Conservation (phyloP, 805 yeast genomes). For the Zygoascus flipseniorum region DNA sequence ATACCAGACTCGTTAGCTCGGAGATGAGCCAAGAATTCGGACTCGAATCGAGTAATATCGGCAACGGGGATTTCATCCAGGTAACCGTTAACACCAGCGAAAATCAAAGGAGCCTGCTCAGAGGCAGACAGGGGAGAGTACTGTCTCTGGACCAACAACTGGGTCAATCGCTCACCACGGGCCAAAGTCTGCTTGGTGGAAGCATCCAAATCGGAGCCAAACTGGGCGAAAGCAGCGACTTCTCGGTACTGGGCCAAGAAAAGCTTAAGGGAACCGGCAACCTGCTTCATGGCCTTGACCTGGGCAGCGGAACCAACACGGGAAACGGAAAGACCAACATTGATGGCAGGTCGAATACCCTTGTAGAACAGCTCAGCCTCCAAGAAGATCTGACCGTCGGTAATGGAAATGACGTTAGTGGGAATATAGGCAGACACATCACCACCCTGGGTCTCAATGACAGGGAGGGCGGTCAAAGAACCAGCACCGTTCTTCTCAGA, state of each 20-base stretch:
- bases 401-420: constrained; percentile 94
- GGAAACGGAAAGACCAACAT: constrained; percentile 99
- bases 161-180: constrained; percentile 99
- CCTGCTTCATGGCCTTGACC: constrained; percentile 99
- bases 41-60: constrained; percentile 86
- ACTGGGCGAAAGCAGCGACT: constrained; percentile 99
- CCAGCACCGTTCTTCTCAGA: constrained; percentile 84
- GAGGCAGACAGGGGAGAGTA: constrained; percentile 95
- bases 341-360: constrained; percentile 99
- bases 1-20: constrained; percentile 82
- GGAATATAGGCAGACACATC: constrained; percentile 98
- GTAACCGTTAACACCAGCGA: constrained; percentile 99
- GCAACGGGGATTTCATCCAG: constrained; percentile 79
- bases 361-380: constrained; percentile 99
- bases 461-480: constrained; percentile 92
- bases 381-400: constrained; percentile 97
- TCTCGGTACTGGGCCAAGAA: constrained; percentile 99
- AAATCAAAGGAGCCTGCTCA: constrained; percentile 97
- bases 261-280: constrained; percentile 99
- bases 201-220: constrained; percentile 99
- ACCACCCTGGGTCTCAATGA: constrained; percentile 98
- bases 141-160: constrained; percentile 96
- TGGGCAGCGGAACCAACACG: constrained; percentile 99
- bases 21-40: constrained; percentile 84
- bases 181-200: constrained; percentile 97